Percentiles rank a stretch among this genome's conserved stretches.
phyloP scores from a whole-genome alignment of 192 early-diverging fungal genomes.

The Dispira parvispora region DNA sequence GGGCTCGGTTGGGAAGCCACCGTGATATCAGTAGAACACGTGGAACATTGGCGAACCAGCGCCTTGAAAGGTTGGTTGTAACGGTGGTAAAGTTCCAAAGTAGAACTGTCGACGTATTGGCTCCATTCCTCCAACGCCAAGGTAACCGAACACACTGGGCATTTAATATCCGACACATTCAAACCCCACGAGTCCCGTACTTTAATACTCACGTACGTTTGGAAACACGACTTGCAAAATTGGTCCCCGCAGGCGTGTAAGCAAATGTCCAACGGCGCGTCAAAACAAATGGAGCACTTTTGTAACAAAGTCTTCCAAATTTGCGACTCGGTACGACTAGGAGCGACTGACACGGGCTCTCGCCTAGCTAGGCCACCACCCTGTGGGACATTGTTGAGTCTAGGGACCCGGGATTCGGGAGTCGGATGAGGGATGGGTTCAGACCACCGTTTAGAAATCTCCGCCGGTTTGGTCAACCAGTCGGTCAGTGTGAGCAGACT shows the following conservation, averaged over 20 bases:
- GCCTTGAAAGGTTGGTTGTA: not conserved
- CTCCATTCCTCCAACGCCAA: not conserved
- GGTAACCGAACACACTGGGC: not conserved
- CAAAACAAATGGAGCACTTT: not conserved
- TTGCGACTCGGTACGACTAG: too few relatives aligned
- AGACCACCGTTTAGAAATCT: too few relatives aligned
- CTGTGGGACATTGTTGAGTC: too few relatives aligned
- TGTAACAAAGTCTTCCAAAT: not conserved
- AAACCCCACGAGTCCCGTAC: not conserved
- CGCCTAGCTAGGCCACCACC: too few relatives aligned
- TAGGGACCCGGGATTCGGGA: too few relatives aligned
- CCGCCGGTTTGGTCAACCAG: too few relatives aligned
- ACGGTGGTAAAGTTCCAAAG: not conserved
- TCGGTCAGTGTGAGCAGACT: too few relatives aligned
- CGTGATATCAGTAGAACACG: not conserved
- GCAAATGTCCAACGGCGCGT: not conserved
- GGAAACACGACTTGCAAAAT: not conserved
- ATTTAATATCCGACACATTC: not conserved
- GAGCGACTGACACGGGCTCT: too few relatives aligned
- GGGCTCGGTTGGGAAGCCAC: too few relatives aligned
- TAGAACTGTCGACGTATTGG: not conserved
- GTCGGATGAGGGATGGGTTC: too few relatives aligned
- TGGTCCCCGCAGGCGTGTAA: not conserved
- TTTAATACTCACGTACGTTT: not conserved
- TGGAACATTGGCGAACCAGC: not conserved